These are phyloP conservation scores for Pseudozyma thailandica DNA, from an alignment of 1,284 basidiomycete genomes.

Conservation along the genomic window DNA sequence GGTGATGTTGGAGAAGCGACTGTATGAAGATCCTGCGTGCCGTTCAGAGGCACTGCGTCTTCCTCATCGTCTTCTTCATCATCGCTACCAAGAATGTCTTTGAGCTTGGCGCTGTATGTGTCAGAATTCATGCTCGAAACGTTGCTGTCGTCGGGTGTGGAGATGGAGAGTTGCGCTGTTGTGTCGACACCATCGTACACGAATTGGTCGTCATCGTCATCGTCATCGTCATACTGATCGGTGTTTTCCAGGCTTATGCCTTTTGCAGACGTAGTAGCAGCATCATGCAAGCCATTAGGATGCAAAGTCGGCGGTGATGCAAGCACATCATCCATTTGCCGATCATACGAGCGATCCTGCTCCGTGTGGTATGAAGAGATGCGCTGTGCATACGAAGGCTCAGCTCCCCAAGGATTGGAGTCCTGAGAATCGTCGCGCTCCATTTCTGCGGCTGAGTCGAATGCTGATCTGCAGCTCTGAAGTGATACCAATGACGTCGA, in stretches of 20 bases:
- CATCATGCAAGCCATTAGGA: slow-evolving; percentile 4
- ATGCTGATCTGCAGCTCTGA: not conserved
- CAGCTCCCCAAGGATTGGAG: slow-evolving; percentile 41
- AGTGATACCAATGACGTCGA: too few species aligned
- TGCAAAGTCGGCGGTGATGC: slow-evolving; percentile 12
- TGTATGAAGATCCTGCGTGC: not conserved
- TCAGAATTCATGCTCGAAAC: slow-evolving; percentile 34
- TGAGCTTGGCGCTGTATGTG: slow-evolving; percentile 46
- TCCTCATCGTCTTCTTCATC: slow-evolving; percentile 18
- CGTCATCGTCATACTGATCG: slow-evolving; percentile 69
- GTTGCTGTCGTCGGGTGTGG: slow-evolving; percentile 24
- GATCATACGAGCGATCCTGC: slow-evolving; percentile 17
- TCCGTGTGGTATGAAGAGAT: slow-evolving; percentile 14
- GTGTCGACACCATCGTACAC: slow-evolving; percentile 77
- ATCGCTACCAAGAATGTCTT: slow-evolving; percentile 56
- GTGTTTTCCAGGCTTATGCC: not conserved
- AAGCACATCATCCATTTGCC: slow-evolving; percentile 35
- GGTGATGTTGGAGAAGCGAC: slow-evolving; percentile 15
- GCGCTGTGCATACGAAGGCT: slow-evolving; percentile 31
- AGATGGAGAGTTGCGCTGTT: slow-evolving; percentile 3
- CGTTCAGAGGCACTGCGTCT: not conserved
- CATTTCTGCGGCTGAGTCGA: slow-evolving; percentile 4
- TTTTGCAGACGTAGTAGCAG: slow-evolving; percentile 1
- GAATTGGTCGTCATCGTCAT: slow-evolving; percentile 75
- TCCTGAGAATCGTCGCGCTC: slow-evolving; percentile 25